phyloP scores from a whole-genome alignment of 805 yeast species.

The Schwanniomyces occidentalis region DNA sequence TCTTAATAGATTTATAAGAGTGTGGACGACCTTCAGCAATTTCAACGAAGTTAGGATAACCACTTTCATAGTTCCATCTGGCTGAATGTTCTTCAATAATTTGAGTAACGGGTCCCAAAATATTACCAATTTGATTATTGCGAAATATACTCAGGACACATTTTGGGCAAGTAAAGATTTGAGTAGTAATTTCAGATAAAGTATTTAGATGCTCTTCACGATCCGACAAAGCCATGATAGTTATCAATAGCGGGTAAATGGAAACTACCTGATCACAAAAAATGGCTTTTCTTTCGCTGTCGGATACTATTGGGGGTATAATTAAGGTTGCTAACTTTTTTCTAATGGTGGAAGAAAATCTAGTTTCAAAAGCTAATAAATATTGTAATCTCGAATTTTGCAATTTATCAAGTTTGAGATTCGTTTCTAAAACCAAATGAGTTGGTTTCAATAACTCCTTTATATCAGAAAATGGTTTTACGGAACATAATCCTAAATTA shows the following conservation, averaged over 20 bases:
- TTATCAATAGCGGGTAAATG: constrained; percentile 52
- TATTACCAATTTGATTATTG: constrained; percentile 38
- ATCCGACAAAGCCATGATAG: constrained; percentile 48
- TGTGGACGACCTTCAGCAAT: constrained; percentile 15
- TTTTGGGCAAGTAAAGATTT: constrained; percentile 46
- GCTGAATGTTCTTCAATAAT: constrained; percentile 44
- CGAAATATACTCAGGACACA: constrained; percentile 42
- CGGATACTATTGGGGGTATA: constrained; percentile 57
- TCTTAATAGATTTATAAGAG: constrained; percentile 24
- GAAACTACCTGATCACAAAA: constrained; percentile 56
- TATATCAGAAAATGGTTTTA: constrained; percentile 12
- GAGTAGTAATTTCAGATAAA: constrained; percentile 34
- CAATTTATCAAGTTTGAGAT: constrained; percentile 17
- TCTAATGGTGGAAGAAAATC: constrained; percentile 57
- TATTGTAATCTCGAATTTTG: constrained; percentile 56
- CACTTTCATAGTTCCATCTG: constrained; percentile 33
- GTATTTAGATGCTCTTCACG: constrained; percentile 48
- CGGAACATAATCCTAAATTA: constrained; percentile 19
- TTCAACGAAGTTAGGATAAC: constrained; percentile 31
- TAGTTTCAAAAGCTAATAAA: constrained; percentile 56
- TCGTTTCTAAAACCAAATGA: constrained; percentile 13
- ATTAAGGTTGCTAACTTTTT: constrained; percentile 47
- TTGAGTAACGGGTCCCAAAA: constrained; percentile 48
- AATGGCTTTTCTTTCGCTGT: constrained; percentile 43
- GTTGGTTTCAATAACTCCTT: constrained; percentile 16